Evolutionary conservation across 2,329 filamentous ascomycete species (phyloP).

Genomic region (Xylariaceae sp.): DNA sequence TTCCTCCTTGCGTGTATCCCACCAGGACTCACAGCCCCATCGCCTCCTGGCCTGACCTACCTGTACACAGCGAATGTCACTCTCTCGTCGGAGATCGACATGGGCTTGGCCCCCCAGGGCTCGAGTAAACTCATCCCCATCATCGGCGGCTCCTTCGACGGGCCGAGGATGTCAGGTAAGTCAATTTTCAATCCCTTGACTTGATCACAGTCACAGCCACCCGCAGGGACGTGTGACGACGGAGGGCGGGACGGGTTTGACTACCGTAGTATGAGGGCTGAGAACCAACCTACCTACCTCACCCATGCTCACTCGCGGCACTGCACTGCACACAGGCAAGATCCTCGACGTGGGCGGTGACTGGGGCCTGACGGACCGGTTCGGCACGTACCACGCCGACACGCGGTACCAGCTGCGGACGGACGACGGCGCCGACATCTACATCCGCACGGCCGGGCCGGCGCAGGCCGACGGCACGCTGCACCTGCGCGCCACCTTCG

Average conservation of each 20-base stretch:
- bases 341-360: neutral
- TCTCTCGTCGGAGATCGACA: neutral
- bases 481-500: neutral
- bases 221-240: too few species aligned
- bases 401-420: conserved; percentile 1
- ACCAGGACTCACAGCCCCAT: neutral
- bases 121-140: neutral
- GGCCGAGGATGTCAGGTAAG: neutral
- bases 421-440: conserved; percentile 1
- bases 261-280: too few species aligned
- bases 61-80: neutral
- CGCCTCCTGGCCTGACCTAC: neutral
- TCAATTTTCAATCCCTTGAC: too few species aligned
- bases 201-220: too few species aligned
- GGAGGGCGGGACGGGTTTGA: too few species aligned
- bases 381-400: neutral
- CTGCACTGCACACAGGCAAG: neutral
- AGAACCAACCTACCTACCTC: neutral
- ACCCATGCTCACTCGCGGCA: neutral
- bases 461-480: neutral
- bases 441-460: neutral
- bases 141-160: neutral
- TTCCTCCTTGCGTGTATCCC: neutral
- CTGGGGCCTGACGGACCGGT: neutral
- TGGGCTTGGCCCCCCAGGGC: neutral